Conservation (phyloP, 2,329 filamentous ascomycete genomes). For the Hymenoscyphus fructigenus region DNA sequence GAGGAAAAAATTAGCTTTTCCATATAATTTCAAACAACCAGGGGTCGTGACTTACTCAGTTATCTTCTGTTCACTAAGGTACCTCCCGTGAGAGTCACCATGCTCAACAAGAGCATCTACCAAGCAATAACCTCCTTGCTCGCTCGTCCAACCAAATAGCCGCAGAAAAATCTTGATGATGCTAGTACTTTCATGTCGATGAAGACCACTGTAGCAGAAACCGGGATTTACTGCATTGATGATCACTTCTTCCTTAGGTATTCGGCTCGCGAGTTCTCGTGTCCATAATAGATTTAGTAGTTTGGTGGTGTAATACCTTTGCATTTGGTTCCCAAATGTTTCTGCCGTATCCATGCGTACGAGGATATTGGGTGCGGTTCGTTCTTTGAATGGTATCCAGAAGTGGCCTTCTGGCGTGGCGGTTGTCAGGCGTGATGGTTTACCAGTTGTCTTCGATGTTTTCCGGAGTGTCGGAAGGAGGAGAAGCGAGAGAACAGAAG, state of each 20-base stretch:
- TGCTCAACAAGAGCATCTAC: conserved; percentile 4
- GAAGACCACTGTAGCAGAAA: conserved; percentile 3
- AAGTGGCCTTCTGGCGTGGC: conserved; percentile 9
- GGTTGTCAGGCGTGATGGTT: background rate
- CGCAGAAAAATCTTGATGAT: background rate
- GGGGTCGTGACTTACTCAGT: background rate
- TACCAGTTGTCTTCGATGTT: background rate
- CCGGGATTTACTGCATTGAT: conserved; percentile 6
- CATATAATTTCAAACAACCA: too few relatives aligned
- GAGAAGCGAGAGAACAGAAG: background rate
- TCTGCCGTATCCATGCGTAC: conserved; percentile 7
- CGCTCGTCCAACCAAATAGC: conserved; percentile 2
- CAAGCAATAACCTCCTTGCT: conserved; percentile 1
- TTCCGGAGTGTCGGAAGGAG: background rate
- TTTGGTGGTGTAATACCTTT: conserved; percentile 4
- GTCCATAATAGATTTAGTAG: conserved; percentile 1
- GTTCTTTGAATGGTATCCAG: conserved; percentile 11
- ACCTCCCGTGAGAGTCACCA: background rate
- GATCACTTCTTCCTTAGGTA: background rate
- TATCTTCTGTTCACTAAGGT: conserved; percentile 1
- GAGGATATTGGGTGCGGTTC: conserved; percentile 5
- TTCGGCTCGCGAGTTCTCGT: background rate
- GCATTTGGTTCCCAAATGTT: background rate
- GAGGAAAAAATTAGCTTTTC: too few relatives aligned
- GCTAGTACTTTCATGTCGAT: background rate